Evolutionary conservation across 2,329 filamentous ascomycete species (phyloP), one percentile per base, ranked within the genome.

Genomic region (Ophiostoma novo-ulmi): DNA sequence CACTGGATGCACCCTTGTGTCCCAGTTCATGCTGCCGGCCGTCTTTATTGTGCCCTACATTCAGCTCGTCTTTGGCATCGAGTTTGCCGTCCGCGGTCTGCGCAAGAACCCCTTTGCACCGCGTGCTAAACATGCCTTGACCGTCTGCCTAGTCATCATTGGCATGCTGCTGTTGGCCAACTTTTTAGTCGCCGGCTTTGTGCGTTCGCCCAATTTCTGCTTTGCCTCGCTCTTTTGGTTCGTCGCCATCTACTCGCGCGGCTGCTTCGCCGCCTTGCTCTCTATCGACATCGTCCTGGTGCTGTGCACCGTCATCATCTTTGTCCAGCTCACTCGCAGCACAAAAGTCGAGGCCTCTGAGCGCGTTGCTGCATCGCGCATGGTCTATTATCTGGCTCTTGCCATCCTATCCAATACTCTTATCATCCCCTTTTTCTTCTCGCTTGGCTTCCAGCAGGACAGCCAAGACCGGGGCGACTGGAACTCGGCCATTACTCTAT

Each of bases 191-290:
- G 87, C 88, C 20, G 80, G 85, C 70, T 81, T 86, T 68, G 79
- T 84, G 73, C 82, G 80, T 5, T 84, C 88, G 63, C 82, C 83
- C 6, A 84, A 88, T 73, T 82, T 84, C 69, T 92, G 89, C 79
- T 88, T 91, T 75, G 88, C 87, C 35, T 88, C 87, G 6, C 81
- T 92, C 8, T 87, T 91, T 74, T 91, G 87, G 87, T 90, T 89
- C 73, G 80, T 91, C 61, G 82, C 85, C 70, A 82, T 81, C 74
- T 91, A 88, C 79, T 83, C 87, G n/a, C 76, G 83, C 17, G 83
- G 85, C 5, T 85, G 84, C 71, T 85, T 91, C 70, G 81, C 81
- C 11, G 76, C 90, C 1, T 77, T 90, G 13, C 78, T 84, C 31
- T 76, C 81, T 26, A 81, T 89, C 63, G 79, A 83, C n/a, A 77